Evolutionary conservation across 139 green algal genomes (phyloP), one percentile per base, ranked within the genome.

Genomic region (Coelastrella sp.): DNA sequence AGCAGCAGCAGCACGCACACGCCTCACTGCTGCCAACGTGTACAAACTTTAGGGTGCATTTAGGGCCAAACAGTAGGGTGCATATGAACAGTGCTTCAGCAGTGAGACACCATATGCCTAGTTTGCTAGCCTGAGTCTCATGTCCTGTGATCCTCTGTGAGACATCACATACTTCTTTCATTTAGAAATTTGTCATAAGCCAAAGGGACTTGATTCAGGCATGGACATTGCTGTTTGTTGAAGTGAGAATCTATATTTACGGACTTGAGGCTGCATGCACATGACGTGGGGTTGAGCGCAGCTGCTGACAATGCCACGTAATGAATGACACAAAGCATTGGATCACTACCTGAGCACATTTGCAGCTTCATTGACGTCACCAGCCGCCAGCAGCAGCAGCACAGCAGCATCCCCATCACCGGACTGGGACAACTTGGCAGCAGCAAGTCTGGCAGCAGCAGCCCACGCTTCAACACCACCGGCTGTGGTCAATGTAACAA

Each of bases 401-500:
- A 62, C 76, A 40, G 76, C 76, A 71, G 57, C 76, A n/a, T 59
- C 57, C 2, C 1, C n/a, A 32, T 72, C 25, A 5, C 76, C 53
- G 30, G 37, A 4, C 7, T 40, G 4, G 3, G 30, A n/a, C n/a
- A 71, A 21, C 60, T 75, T 84, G 4, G 57, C 57, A 30, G 78
- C 67, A 40, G 67, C 64, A 30, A 86, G 68, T 41, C 50, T 25
- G 4, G 67, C 80, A 35, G 80, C 67, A 13, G 80, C 80, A 30
- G 8, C 21, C 67, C 48, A 79, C 6, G 50, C 48, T 3, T 41
- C 45, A 21, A 17, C 13, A 9, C 80, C 80, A 1, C 66, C 80
- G 15, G 66, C 66, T 59, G 68, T 63, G n/a, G 80, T 67, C 66
- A 86, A 27, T 34, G 67, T 63, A 51, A 80, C 66, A 32, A 79